phyloP scores from a whole-genome alignment of 192 early-diverging fungal genomes.

The Coemansia sp. region DNA sequence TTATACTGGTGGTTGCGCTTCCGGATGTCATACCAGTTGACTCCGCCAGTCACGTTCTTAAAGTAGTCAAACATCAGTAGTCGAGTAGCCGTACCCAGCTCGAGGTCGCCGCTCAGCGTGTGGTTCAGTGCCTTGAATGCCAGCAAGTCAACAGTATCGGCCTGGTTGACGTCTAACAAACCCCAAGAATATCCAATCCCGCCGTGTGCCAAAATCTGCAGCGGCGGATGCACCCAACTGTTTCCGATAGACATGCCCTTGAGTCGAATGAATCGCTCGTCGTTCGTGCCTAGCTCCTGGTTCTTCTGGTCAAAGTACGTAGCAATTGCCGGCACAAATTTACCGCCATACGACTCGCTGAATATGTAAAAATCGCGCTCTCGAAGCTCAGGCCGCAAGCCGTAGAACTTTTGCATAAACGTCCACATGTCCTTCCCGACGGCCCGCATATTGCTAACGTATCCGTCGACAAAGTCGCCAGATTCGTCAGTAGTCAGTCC shows the following conservation, averaged over 20 bases:
- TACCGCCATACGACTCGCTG: constrained; percentile 71
- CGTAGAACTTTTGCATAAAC: constrained; percentile 76
- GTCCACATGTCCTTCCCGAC: constrained; percentile 70
- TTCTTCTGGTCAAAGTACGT: constrained; percentile 67
- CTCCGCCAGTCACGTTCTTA: constrained; percentile 66
- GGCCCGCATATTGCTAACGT: constrained; percentile 70
- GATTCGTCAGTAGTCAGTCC: constrained; percentile 38
- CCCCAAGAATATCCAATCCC: constrained; percentile 50
- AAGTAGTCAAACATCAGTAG: constrained; percentile 67
- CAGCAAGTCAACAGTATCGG: constrained; percentile 47
- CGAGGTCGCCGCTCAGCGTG: constrained; percentile 54
- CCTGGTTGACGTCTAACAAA: constrained; percentile 42
- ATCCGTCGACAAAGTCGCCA: constrained; percentile 65
- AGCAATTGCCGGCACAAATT: constrained; percentile 75
- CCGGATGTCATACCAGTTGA: constrained; percentile 83
- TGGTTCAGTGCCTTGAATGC: constrained; percentile 53
- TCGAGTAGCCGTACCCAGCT: constrained; percentile 56
- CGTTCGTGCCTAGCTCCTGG: constrained; percentile 22
- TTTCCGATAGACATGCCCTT: constrained; percentile 62
- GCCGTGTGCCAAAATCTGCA: constrained; percentile 55
- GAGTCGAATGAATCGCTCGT: constrained; percentile 49
- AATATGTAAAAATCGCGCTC: constrained; percentile 67
- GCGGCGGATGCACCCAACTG: constrained; percentile 51
- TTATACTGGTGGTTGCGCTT: constrained; percentile 66
- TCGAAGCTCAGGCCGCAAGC: constrained; percentile 65